Percentiles rank a stretch among this genome's conserved stretches.
Conservation (phyloP, 2,329 filamentous ascomycete genomes). For the Dothideomycetes sp. region DNA sequence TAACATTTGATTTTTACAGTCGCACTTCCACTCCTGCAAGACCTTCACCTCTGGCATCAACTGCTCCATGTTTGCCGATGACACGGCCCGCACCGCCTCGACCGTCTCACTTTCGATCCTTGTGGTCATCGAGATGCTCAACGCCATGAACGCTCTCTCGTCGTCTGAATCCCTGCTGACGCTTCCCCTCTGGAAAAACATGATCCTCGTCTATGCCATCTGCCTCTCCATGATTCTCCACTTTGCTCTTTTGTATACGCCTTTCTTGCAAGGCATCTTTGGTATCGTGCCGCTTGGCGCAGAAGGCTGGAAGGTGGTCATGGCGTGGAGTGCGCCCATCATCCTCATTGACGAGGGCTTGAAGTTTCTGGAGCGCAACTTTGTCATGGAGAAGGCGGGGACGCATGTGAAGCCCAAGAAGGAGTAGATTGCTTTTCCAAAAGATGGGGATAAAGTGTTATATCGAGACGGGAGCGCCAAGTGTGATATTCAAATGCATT, state of each 20-base stretch:
- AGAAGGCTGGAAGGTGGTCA: constrained; percentile 85
- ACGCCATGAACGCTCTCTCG: constrained; percentile 95
- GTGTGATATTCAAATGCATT: neutral
- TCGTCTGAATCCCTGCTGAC: constrained; percentile 91
- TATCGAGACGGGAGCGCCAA: no score
- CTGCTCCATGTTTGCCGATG: constrained; percentile 81
- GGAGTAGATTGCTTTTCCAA: constrained; percentile 5
- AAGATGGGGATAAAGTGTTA: neutral
- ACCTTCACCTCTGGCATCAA: constrained; percentile 78
- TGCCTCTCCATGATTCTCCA: constrained; percentile 85
- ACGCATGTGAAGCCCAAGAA: constrained; percentile 8
- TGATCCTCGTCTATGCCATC: constrained; percentile 96
- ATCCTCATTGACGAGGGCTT: constrained; percentile 77
- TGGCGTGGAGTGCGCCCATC: constrained; percentile 80
- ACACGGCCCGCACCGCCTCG: constrained; percentile 78
- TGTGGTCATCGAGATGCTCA: constrained; percentile 98
- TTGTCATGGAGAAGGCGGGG: constrained; percentile 19
- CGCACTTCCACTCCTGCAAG: constrained; percentile 89
- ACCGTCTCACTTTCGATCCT: constrained; percentile 85
- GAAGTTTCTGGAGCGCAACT: constrained; percentile 57
- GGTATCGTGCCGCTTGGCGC: constrained; percentile 78
- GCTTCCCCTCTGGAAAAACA: constrained; percentile 93
- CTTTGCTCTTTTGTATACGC: constrained; percentile 86
- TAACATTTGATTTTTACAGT: no score
- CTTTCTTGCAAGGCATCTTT: constrained; percentile 79